Conservation (phyloP, 345 rosid genomes). For the Murraya koenigii region DNA sequence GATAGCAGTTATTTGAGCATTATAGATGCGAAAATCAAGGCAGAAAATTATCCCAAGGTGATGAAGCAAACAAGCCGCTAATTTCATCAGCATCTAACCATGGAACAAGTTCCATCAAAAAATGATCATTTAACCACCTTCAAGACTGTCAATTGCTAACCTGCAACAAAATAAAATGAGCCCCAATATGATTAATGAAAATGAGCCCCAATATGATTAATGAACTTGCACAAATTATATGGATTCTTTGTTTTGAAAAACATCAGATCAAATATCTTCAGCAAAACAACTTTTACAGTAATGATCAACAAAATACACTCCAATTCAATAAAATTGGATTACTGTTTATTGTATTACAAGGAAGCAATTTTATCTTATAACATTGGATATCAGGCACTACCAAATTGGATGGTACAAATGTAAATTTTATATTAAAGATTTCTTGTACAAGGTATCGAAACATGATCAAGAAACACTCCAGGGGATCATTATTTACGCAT, state of each 20-base stretch:
- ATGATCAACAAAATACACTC: too few species aligned
- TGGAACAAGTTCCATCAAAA: constrained; percentile 96
- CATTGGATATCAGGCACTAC: too few species aligned
- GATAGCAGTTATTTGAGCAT: not conserved
- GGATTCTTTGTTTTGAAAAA: not conserved
- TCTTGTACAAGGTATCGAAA: not conserved
- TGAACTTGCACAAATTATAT: not conserved
- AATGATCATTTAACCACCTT: constrained; percentile 86
- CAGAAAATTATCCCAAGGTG: constrained; percentile 78
- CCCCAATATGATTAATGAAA: not conserved
- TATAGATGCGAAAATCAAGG: not conserved
- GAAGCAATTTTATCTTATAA: too few species aligned
- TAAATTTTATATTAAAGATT: not conserved
- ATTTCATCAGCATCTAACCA: constrained; percentile 79
- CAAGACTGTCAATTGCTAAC: constrained; percentile 81
- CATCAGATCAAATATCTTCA: not conserved
- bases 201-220: not conserved
- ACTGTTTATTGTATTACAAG: too few species aligned
- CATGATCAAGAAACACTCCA: not conserved
- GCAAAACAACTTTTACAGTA: not conserved
- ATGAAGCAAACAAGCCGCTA: constrained; percentile 95
- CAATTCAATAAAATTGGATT: too few species aligned
- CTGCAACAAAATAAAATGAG: constrained; percentile 26
- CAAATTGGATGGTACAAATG: constrained; percentile 1
- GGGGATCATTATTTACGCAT: not conserved